Evolutionary conservation across 208 protist species (phyloP).

Genomic region (Leishmania braziliensis): DNA sequence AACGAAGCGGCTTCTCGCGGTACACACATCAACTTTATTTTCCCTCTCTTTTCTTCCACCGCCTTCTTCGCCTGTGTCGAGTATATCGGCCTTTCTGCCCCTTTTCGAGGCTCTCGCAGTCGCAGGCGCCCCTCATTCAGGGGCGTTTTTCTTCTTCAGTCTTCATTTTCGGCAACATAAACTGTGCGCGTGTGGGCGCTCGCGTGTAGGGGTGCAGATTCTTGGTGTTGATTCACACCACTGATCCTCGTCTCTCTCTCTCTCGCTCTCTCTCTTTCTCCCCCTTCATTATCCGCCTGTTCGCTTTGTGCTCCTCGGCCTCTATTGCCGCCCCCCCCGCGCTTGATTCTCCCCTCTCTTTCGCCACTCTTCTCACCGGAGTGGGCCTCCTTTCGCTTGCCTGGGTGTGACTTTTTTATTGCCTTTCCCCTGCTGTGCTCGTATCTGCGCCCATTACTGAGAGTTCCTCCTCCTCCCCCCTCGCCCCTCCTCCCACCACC

Average conservation of each 20-base stretch:
- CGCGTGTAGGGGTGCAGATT: not conserved
- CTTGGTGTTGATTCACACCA: not conserved
- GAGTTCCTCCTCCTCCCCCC: too few species aligned
- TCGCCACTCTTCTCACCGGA: not conserved
- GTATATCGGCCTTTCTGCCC: not conserved
- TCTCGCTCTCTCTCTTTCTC: not conserved
- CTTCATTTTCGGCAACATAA: not conserved
- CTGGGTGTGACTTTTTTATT: not conserved
- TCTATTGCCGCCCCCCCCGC: conserved; percentile 14
- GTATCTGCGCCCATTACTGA: not conserved
- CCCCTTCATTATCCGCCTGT: not conserved
- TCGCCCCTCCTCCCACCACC: too few species aligned
- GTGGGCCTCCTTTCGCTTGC: not conserved
- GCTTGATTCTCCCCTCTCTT: conserved; percentile 2
- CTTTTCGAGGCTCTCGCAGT: not conserved
- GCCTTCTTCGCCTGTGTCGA: not conserved
- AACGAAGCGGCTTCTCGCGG: too few species aligned
- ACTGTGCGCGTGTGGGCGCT: not conserved
- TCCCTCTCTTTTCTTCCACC: too few species aligned
- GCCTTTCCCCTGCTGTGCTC: not conserved
- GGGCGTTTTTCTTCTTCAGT: not conserved
- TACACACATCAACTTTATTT: too few species aligned
- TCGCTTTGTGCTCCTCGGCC: conserved; percentile 2
- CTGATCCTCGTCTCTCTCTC: not conserved
- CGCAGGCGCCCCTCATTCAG: not conserved